These are phyloP conservation scores for Alectoria sarmentosa DNA, from an alignment of 495 filamentous ascomycete species.

Conservation along the genomic window DNA sequence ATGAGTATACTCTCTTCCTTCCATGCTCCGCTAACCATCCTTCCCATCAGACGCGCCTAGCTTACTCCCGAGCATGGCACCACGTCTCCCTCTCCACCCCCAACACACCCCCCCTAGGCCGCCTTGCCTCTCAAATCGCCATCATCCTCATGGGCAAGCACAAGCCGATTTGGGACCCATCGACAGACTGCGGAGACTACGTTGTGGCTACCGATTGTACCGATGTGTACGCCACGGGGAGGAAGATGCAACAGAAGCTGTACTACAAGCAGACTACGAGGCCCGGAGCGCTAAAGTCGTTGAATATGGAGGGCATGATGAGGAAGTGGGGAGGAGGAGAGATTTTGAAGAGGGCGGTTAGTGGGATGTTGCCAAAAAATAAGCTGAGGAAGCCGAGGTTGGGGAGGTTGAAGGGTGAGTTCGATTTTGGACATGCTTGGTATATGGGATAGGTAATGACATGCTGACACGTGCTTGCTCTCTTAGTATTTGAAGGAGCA, in stretches of 20 bases:
- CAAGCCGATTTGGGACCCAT: constrained; percentile 95
- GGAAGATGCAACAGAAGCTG: constrained; percentile 85
- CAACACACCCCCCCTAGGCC: constrained; percentile 57
- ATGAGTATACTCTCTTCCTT: constrained; percentile 25
- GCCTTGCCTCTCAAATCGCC: constrained; percentile 86
- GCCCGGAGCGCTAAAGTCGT: constrained; percentile 75
- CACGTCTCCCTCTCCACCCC: constrained; percentile 62
- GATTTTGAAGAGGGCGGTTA: constrained; percentile 84
- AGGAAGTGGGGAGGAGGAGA: constrained; percentile 91
- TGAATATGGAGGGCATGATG: constrained; percentile 94
- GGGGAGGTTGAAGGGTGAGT: constrained; percentile 77
- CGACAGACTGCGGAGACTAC: constrained; percentile 98
- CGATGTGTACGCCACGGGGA: constrained; percentile 79
- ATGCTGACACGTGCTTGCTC: constrained; percentile 9
- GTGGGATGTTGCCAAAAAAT: constrained; percentile 98
- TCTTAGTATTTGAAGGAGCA: constrained; percentile 76
- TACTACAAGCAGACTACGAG: constrained; percentile 92
- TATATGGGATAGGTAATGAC: background rate
- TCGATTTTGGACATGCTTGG: constrained; percentile 3
- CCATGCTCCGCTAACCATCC: constrained; percentile 4
- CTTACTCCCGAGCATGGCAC: constrained; percentile 95
- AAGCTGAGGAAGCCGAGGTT: constrained; percentile 75
- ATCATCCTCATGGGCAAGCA: constrained; percentile 95
- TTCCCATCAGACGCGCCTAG: constrained; percentile 71
- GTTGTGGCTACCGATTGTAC: constrained; percentile 88